Evolutionary conservation across 306 rosid species (phyloP).

Genomic region (Lathyrus tuberosus): DNA sequence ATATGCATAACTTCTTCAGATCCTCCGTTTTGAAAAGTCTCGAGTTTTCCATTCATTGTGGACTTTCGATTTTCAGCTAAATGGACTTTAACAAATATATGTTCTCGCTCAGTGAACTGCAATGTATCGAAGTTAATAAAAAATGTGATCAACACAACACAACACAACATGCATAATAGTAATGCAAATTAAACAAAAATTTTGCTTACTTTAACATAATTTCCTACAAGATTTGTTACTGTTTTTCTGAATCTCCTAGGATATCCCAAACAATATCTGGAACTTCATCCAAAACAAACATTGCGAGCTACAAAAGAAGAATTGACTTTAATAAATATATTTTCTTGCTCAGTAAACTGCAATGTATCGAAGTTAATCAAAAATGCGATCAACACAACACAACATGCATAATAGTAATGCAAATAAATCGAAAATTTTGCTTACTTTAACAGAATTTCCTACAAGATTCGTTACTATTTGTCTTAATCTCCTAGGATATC

Average conservation of each 20-base stretch:
- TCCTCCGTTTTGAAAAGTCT: conserved; percentile 59
- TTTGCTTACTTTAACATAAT: too few species aligned
- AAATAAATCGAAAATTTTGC: conserved; percentile 37
- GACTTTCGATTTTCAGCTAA: conserved; percentile 60
- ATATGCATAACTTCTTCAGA: conserved; percentile 52
- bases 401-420: conserved; percentile 14
- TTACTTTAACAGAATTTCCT: conserved; percentile 94
- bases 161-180: conserved; percentile 17
- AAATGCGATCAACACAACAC: too few species aligned
- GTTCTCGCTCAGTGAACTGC: conserved; percentile 98
- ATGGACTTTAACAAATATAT: conserved; percentile 87
- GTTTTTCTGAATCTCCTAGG: too few species aligned
- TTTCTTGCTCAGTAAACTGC: too few species aligned
- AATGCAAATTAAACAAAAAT: too few species aligned
- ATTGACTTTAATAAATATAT: too few species aligned
- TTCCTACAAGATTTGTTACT: too few species aligned
- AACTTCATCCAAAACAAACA: too few species aligned
- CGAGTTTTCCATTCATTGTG: conserved; percentile 52
- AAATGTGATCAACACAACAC: conserved; percentile 21
- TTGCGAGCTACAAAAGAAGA: too few species aligned
- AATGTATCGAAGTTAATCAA: too few species aligned
- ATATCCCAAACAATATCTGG: too few species aligned
- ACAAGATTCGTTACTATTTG: conserved; percentile 96
- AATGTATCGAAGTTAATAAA: conserved; percentile 38
- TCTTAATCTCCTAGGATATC: conserved; percentile 98